Evolutionary conservation across 495 filamentous ascomycete genomes (phyloP), one percentile per base, ranked within the genome.

Genomic region (Evansstolkia leycettana): DNA sequence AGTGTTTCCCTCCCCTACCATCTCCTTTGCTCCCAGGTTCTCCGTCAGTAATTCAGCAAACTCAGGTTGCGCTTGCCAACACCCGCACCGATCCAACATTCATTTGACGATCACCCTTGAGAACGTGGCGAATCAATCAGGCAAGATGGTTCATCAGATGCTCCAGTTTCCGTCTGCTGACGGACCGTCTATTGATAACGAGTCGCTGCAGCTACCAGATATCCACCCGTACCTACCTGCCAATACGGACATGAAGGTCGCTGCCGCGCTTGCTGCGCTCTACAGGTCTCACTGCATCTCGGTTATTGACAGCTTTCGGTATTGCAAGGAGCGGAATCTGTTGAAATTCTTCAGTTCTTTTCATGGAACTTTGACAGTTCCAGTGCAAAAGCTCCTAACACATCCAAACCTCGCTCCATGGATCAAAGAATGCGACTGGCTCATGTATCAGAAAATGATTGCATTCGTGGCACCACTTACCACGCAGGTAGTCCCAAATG

Each of bases 381-480:
- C 92, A 2, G 86, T 94, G n/a, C 88, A 94, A 59, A 95, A 89
- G 57, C 69, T 98, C 8, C 77, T 98, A 40, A 75, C 78, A 5
- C 75, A 90, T 45, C 82, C 80, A 2, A 75, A 71, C 37, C 65
- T 98, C 32, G 83, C 86, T 10, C 74, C 81, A 2, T 98, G 90
- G 90, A 92, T 98, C 42, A 80, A 84, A 46, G 80, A 92, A 51
- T 94, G 85, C 46, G 90, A 98, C 45, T 89, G 87, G 64, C 64
- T 87, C 25, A 85, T 95, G 68, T 98, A 98, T 51, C 85, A 82
- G 55, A 87, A 87, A 45, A 94, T 96, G 86, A 84, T 93, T 57
- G 76, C 80, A 17, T 84, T 94, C 35, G 72, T 96, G 17, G 78
- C 84, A 5, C 76, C 76, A 4, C 65, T 98, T 20, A 85, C 85